Evolutionary conservation across 1,284 basidiomycete species (phyloP).

Genomic region (Moesziomyces sp.): DNA sequence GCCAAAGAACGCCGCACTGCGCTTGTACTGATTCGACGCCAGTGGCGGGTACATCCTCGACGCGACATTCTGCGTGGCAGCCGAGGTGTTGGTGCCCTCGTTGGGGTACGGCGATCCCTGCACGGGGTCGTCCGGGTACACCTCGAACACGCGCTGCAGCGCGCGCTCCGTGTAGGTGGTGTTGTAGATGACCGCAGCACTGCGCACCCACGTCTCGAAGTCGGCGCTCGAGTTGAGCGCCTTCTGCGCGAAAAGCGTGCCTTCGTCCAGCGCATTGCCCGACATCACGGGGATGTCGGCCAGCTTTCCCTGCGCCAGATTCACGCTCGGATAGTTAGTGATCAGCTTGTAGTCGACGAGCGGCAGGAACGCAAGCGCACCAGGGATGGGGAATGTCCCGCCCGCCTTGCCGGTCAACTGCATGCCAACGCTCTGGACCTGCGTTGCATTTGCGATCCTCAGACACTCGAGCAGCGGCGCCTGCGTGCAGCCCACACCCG

Average conservation of each 20-base stretch:
- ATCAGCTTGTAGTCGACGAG: constrained; percentile 47
- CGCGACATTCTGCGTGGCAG: constrained; percentile 8
- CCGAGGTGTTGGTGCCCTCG: constrained; percentile 21
- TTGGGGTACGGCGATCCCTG: constrained; percentile 41
- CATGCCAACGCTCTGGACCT: constrained; percentile 15
- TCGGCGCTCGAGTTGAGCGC: constrained; percentile 22
- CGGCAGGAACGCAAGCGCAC: constrained; percentile 31
- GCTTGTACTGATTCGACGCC: constrained; percentile 36
- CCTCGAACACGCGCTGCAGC: constrained; percentile 18
- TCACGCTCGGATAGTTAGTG: constrained; percentile 31
- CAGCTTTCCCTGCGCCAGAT: constrained; percentile 30
- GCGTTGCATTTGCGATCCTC: constrained; percentile 22
- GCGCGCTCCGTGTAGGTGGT: constrained; percentile 34
- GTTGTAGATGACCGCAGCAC: constrained; percentile 31
- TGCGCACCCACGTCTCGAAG: constrained; percentile 24
- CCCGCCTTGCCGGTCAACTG: constrained; percentile 11
- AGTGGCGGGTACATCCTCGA: constrained; percentile 22
- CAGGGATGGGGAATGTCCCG: constrained; percentile 21
- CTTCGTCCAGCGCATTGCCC: constrained; percentile 48
- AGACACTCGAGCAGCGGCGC: constrained; percentile 28
- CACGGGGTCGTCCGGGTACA: constrained; percentile 30
- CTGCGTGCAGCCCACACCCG: constrained; percentile 22
- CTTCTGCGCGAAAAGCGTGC: constrained; percentile 26
- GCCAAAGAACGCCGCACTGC: constrained; percentile 25
- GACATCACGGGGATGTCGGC: constrained; percentile 48